phyloP scores from a whole-genome alignment of 1,284 basidiomycete species.

The Amylostereum chailletii region DNA sequence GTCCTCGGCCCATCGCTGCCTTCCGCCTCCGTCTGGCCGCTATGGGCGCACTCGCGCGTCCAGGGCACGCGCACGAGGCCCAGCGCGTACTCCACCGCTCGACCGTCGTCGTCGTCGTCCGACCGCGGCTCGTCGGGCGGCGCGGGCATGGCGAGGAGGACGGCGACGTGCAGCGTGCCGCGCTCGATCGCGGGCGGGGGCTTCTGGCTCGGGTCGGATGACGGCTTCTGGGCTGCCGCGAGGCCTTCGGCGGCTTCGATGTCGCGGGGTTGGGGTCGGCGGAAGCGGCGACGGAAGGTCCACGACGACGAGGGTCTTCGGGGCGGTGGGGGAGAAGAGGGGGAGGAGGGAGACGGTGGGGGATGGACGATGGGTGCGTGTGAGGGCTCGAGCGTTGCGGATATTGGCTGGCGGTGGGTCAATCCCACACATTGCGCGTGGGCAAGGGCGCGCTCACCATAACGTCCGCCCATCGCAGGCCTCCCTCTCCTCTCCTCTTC shows the following conservation, averaged over 20 bases:
- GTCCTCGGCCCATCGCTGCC: neutral
- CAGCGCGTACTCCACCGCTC: constrained; percentile 14
- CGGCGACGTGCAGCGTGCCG: constrained; percentile 15
- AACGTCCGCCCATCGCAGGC: neutral
- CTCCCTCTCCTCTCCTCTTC: neutral
- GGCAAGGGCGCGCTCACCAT: neutral
- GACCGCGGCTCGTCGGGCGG: neutral
- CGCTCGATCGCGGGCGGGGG: neutral
- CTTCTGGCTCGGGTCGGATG: neutral
- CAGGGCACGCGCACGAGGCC: constrained; percentile 3
- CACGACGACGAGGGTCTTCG: neutral
- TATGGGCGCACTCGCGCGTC: neutral
- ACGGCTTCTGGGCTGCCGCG: neutral
- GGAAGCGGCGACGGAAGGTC: neutral
- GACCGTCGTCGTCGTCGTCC: constrained; percentile 3
- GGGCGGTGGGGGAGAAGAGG: no score
- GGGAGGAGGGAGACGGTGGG: no score
- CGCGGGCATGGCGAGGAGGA: constrained; percentile 21
- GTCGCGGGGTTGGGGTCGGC: neutral
- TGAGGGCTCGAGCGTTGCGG: neutral
- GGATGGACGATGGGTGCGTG: no score
- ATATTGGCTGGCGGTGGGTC: neutral
- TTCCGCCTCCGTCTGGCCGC: neutral
- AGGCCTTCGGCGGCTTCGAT: neutral
- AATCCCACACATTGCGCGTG: neutral